Conservation (phyloP, 306 rosid genomes). For the peach (Prunus persica) region DNA sequence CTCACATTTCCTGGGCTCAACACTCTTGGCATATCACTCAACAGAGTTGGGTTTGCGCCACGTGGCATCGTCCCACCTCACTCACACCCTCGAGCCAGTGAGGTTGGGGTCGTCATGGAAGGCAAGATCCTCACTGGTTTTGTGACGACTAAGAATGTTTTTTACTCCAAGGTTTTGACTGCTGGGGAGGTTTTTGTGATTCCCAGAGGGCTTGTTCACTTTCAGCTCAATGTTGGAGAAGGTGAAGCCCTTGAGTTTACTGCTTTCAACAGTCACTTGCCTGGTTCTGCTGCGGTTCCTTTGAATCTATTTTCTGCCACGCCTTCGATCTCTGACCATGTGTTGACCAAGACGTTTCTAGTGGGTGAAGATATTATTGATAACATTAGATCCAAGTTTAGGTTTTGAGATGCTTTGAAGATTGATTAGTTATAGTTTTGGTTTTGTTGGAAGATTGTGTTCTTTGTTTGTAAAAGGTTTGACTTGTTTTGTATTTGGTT, state of each 20-base stretch:
- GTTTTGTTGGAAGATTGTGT: neutral
- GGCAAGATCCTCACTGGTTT: conserved; percentile 29
- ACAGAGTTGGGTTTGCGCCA: conserved; percentile 19
- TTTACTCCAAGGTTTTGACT: conserved; percentile 24
- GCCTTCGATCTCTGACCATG: conserved; percentile 24
- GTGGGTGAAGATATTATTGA: neutral
- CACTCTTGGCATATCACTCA: conserved; percentile 28
- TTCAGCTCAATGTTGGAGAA: conserved; percentile 36
- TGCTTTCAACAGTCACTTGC: conserved; percentile 31
- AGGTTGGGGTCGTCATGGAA: conserved; percentile 22
- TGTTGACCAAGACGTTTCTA: conserved; percentile 25
- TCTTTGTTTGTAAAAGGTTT: too few species aligned
- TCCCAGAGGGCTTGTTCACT: conserved; percentile 42
- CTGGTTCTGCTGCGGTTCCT: conserved; percentile 7
- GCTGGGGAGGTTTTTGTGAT: conserved; percentile 28
- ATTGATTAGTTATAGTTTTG: neutral
- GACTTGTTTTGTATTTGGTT: too few species aligned
- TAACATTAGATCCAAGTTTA: neutral
- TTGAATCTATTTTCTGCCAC: conserved; percentile 18
- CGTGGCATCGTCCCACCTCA: conserved; percentile 32
- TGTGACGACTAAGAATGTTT: conserved; percentile 30
- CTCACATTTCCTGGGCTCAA: conserved; percentile 27
- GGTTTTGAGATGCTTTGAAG: neutral
- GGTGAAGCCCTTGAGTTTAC: conserved; percentile 15
- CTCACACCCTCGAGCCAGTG: conserved; percentile 39